A percentile compares a stretch with the other conserved stretches of the same genome.
Evolutionary conservation across 495 filamentous ascomycete species (phyloP).

Genomic region (Penicillium egyptiacum): DNA sequence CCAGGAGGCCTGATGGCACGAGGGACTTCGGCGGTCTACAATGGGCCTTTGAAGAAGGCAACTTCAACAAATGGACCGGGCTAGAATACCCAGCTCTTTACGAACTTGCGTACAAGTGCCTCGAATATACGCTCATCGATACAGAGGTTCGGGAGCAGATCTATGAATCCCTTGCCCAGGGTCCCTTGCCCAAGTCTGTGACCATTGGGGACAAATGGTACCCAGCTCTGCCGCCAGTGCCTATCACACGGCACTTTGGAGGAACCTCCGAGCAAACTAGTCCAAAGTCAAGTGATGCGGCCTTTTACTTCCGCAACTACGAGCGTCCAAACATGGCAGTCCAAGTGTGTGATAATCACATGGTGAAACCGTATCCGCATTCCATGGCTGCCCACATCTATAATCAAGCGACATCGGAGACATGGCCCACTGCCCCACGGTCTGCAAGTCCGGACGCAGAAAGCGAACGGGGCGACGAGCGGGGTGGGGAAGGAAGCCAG

Average conservation of each 20-base stretch:
- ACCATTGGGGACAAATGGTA: not conserved
- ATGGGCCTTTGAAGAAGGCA: slow-evolving; percentile 8
- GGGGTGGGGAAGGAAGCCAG: not conserved
- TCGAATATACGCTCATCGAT: not conserved
- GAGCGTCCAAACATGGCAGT: slow-evolving; percentile 18
- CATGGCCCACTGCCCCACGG: not conserved
- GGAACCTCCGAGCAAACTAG: not conserved
- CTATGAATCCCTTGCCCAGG: not conserved
- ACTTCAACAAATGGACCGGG: not conserved
- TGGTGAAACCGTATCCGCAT: not conserved
- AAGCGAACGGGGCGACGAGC: not conserved
- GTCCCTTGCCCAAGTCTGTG: not conserved
- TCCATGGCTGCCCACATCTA: not conserved
- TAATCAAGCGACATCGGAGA: not conserved
- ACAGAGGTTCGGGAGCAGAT: not conserved
- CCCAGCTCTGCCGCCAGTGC: not conserved
- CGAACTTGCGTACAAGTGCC: slow-evolving; percentile 1
- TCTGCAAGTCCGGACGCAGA: not conserved
- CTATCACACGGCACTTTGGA: not conserved
- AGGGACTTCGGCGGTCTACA: not conserved
- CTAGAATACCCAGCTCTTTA: not conserved
- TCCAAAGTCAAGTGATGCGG: not conserved
- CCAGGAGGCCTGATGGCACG: not conserved
- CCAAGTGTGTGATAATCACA: not conserved
- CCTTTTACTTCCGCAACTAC: slow-evolving; percentile 8